Conservation (phyloP, 305 asterid species). For the Fraxinus velutina region DNA sequence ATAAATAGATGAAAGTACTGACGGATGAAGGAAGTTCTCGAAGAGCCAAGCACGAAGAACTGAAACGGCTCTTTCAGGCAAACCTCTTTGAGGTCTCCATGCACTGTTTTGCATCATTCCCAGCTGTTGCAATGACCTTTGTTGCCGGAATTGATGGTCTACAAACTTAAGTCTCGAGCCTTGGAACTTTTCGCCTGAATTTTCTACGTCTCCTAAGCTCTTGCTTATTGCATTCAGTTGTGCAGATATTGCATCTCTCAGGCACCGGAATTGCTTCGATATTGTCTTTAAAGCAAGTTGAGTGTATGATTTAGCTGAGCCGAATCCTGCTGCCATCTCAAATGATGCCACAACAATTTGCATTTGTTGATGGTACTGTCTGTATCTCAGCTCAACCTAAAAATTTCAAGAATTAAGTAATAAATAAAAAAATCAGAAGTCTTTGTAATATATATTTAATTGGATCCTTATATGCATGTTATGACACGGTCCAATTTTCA, state of each 20-base stretch:
- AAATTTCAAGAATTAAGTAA: not conserved
- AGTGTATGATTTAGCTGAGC: slow-evolving; percentile 63
- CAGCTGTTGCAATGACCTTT: slow-evolving; percentile 47
- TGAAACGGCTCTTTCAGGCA: slow-evolving; percentile 67
- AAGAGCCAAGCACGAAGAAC: slow-evolving; percentile 80
- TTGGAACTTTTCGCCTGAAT: slow-evolving; percentile 19
- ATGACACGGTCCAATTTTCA: not conserved
- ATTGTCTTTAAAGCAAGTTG: slow-evolving; percentile 56
- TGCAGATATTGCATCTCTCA: slow-evolving; percentile 44
- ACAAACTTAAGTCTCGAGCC: slow-evolving; percentile 45
- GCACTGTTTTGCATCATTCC: slow-evolving; percentile 57
- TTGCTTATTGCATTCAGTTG: slow-evolving; percentile 46
- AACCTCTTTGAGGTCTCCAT: slow-evolving; percentile 72
- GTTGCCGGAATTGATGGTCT: slow-evolving; percentile 49
- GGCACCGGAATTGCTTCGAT: slow-evolving; percentile 59
- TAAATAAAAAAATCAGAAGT: not conserved
- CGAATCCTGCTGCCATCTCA: slow-evolving; percentile 57
- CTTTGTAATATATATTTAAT: not conserved
- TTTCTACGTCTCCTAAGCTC: slow-evolving; percentile 47
- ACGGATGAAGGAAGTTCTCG: slow-evolving; percentile 78
- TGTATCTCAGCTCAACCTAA: slow-evolving; percentile 68
- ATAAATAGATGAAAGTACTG: slow-evolving; percentile 1
- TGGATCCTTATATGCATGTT: not conserved
- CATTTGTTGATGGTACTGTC: slow-evolving; percentile 60
- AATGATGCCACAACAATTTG: slow-evolving; percentile 53